Base-by-base conservation (phyloP, 1,284 basidiomycete genomes). In the Cutaneotrichosporon arboriforme region DNA sequence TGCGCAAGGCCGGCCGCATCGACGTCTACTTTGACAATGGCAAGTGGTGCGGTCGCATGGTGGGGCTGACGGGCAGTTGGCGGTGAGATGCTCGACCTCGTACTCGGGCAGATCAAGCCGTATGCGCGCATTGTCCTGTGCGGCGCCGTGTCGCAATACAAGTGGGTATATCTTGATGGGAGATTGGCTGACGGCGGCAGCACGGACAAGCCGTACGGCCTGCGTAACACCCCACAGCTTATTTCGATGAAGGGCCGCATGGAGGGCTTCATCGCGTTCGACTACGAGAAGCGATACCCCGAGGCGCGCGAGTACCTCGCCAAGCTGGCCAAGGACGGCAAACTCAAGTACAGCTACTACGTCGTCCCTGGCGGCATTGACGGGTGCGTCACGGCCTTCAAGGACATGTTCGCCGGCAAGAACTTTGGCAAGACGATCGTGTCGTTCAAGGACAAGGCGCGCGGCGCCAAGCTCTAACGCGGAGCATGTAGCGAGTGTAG, bases 21-120 rank as follows among this genome's bases (percentile, higher is more conserved):
- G 88, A 92, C 63, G 84, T 88, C 4, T 89, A 80, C 75, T 92
- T 90, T 67, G 90, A 92, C 70, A 92, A 92, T 67, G 88, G 78
- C 68, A 65, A 48, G 72, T 62, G 42, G 9, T 14, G 26, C 17
- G n/a, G 20, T 26, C 41, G 12, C 13, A n/a, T n/a, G n/a, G n/a
- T n/a, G n/a, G n/a, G 20, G 18, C 38, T 40, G 38, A 40, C 20
- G 20, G 7, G 18, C 81, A 66, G 84, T 91, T 53, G 85, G 87
- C 3, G 86, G 86, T 0, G 79, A 83, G 57, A 82, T 80, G 46
- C 78, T 93, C 57, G 85, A 93, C 69, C 78, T 88, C 65, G 81
- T 82, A 33, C 74, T 93, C 56, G 81, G 81, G 36, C 77, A 85
- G 54, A 72, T 94, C 70, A 90, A 90, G 51, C 81, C 83, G 65